Base-by-base conservation (phyloP, 768 basidiomycete genomes). In the Calvatia gigantea region DNA sequence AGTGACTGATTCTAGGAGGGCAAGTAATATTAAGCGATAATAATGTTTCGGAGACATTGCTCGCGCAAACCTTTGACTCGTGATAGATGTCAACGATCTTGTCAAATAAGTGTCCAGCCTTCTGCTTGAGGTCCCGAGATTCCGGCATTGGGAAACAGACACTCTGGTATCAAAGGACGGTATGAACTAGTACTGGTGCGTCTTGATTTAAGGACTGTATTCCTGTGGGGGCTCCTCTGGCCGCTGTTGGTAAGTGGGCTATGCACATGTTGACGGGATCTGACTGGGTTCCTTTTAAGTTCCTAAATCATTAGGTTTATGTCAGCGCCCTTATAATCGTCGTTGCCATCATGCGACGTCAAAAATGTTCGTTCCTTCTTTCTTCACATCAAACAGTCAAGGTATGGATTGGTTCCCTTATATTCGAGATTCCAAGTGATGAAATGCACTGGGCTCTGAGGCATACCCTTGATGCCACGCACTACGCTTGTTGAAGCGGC, bases 371-470 rank as follows among this genome's bases (percentile, higher is more conserved):
- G 23, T 15, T 51, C 27, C 17, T 35, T 43, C 32, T 41, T 37
- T 28, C 38, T 47, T 35, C 11, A 21, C n/a, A 19, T 42, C 12
- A 17, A 27, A 15, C 11, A n/a, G 49, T 15, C 15, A 54, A 59
- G 55, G 58, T 59, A 39, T 35, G 61, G 59, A 50, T 54, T 33
- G 35, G 2, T 8, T 27, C 17, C 38, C 27, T n/a, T n/a, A n/a
- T n/a, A 14, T 52, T 56, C 61, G 51, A 42, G 44, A 42, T 55
- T 54, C n/a, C 31, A 54, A 4, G 47, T 12, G 79, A 82, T 74
- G 79, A 82, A 81, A 73, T 62, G 80, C 80, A 81, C 80, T 82
- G 80, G 80, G 80, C 80, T 81, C 79, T 79, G 80, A 79, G 65
- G 56, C 32, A 48, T 54, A 53, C 21, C 41, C 12, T 64, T 71